A percentile compares a stretch with the other conserved stretches of the same genome.
Evolutionary conservation across 2,329 filamentous ascomycete genomes (phyloP).

Genomic region (Trichophyton rubrum): DNA sequence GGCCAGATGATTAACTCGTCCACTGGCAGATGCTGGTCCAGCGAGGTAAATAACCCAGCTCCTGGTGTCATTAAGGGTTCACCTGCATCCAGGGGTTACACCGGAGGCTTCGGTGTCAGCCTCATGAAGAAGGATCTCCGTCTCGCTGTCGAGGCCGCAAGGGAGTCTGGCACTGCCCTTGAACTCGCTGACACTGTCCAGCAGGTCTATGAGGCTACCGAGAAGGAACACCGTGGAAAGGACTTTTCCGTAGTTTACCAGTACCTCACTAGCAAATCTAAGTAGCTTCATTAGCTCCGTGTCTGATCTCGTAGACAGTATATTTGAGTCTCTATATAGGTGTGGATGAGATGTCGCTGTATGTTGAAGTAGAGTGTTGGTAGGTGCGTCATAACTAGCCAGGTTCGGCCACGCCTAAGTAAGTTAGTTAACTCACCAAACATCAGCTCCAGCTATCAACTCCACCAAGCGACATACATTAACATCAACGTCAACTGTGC

Average conservation of each 20-base stretch:
- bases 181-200: conserved; percentile 51
- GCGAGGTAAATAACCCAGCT: conserved; percentile 90
- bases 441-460: neutral
- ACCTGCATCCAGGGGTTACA: conserved; percentile 64
- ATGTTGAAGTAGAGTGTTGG: too few relatives aligned
- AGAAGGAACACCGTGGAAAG: conserved; percentile 51
- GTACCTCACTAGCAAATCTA: conserved; percentile 40
- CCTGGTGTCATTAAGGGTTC: conserved; percentile 65
- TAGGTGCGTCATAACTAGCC: too few relatives aligned
- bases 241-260: conserved; percentile 76
- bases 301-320: neutral
- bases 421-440: neutral
- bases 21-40: conserved; percentile 92
- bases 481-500: conserved; percentile 9
- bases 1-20: conserved; percentile 83
- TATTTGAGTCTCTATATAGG: too few relatives aligned
- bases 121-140: conserved; percentile 72
- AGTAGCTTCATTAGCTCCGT: neutral
- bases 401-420: too few relatives aligned
- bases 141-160: conserved; percentile 59
- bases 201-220: conserved; percentile 55
- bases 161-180: conserved; percentile 53
- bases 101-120: conserved; percentile 62
- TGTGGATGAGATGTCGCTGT: too few relatives aligned
- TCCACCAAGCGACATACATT: neutral